Evolutionary conservation across 2,329 filamentous ascomycete genomes (phyloP), one percentile per base, ranked within the genome.

Genomic region (Colletotrichum paranaense): DNA sequence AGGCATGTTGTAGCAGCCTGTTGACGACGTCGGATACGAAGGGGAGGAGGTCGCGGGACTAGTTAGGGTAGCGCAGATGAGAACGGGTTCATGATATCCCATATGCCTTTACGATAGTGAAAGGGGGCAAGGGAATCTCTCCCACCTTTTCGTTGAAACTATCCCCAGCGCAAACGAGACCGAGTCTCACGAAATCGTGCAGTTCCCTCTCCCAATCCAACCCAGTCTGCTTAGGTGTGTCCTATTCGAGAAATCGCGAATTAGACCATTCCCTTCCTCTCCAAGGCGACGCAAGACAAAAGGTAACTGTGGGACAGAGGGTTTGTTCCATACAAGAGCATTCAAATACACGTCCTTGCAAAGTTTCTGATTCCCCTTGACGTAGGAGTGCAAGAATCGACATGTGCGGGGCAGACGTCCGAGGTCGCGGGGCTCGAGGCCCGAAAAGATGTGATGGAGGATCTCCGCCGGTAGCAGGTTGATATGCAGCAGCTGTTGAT

Each of bases 291-390:
- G n/a, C n/a, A n/a, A 2, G 26, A 9, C 42, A 30, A 12, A 5
- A 32, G 12, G 19, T 4, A 19, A 16, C 32, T 7, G 32, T 8
- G 38, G 46, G 3, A 12, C 73, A 28, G 58, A 1, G 11, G 11
- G 7, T 30, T 9, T 35, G 1, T 72, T 71, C 74, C 84, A 77
- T 80, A 93, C 91, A 67, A 91, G 85, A 56, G 82, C 80, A 19
- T 84, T 83, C 4, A 92, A 80, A 79, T 94, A 95, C 7, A 93
- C 82, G 26, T 88, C 86, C 72, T 89, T 91, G 80, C 87, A 92
- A 14, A 95, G 82, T 9, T 88, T 82, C 19, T 81, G 79, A 78
- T 95, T 93, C 56, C 84, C 85, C 62, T 82, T 85, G 65, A 93
- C 84, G 74, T 90, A 89, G 42, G 83, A 80, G 72, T 88, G 81